phyloP scores from a whole-genome alignment of 164 flowering plant species.

The Warburgia ugandensis region DNA sequence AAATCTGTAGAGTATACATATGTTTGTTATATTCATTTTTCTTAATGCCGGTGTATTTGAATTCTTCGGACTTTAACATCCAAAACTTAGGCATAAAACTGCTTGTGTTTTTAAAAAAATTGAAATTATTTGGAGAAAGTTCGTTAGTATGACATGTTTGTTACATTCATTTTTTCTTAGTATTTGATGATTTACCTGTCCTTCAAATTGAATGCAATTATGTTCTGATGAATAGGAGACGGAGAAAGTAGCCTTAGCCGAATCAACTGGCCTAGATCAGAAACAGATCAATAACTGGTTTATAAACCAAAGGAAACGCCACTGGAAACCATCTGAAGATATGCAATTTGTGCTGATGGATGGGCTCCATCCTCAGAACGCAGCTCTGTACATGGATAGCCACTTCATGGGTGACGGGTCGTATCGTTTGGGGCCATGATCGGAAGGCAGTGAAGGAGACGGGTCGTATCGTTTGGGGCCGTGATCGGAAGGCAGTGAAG shows the following conservation, averaged over 20 bases:
- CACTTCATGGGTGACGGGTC: slow-evolving; percentile 69
- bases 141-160: not conserved
- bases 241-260: slow-evolving; percentile 89
- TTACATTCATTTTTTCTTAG: not conserved
- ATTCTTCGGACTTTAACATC: no score
- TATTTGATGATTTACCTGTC: no score
- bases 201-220: not conserved
- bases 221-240: slow-evolving; percentile 45
- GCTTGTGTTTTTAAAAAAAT: no score
- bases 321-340: slow-evolving; percentile 94
- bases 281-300: slow-evolving; percentile 93
- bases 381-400: slow-evolving; percentile 69
- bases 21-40: no score
- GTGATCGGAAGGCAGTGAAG: no score
- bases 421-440: slow-evolving; percentile 51
- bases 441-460: not conserved
- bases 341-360: slow-evolving; percentile 95
- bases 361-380: slow-evolving; percentile 67
- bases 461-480: no score
- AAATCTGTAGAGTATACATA: no score
- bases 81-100: no score
- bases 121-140: no score
- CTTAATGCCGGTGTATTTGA: no score
- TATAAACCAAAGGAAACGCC: slow-evolving; percentile 83
- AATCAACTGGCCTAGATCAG: slow-evolving; percentile 85